Evolutionary conservation across 176 grass and related monocot genomes (phyloP).

Genomic region (Eragrostis curvula): DNA sequence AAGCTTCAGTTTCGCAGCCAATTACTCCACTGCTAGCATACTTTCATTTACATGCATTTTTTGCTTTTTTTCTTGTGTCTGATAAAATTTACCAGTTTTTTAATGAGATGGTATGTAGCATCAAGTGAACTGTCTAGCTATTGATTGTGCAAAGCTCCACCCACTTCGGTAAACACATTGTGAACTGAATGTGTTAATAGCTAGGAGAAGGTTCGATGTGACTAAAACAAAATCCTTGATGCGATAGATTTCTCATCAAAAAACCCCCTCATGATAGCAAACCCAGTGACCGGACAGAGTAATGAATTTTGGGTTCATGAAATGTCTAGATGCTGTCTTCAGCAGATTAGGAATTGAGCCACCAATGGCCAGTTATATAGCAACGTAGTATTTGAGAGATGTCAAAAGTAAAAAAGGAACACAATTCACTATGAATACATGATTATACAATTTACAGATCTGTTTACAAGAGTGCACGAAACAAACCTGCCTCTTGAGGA

Average conservation of each 20-base stretch:
- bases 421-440: neutral
- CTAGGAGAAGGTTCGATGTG: neutral
- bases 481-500: constrained; percentile 90
- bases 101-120: neutral
- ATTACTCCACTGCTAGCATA: neutral
- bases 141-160: neutral
- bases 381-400: constrained; percentile 3
- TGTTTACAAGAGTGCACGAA: constrained; percentile 10
- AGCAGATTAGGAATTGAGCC: constrained; percentile 1
- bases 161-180: neutral
- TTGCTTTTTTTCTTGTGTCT: neutral
- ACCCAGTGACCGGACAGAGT: neutral
- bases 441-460: neutral
- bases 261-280: neutral
- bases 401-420: neutral
- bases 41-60: neutral
- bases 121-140: neutral
- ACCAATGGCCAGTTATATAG: neutral
- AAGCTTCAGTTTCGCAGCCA: constrained; percentile 20
- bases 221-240: neutral
- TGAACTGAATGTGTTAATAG: neutral
- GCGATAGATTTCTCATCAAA: neutral
- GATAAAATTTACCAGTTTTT: neutral
- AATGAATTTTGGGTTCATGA: neutral
- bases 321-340: constrained; percentile 16